Percentiles rank a stretch among this genome's conserved stretches.
Evolutionary conservation across 2,329 filamentous ascomycete genomes (phyloP).

Genomic region (Colletotrichum sidae): DNA sequence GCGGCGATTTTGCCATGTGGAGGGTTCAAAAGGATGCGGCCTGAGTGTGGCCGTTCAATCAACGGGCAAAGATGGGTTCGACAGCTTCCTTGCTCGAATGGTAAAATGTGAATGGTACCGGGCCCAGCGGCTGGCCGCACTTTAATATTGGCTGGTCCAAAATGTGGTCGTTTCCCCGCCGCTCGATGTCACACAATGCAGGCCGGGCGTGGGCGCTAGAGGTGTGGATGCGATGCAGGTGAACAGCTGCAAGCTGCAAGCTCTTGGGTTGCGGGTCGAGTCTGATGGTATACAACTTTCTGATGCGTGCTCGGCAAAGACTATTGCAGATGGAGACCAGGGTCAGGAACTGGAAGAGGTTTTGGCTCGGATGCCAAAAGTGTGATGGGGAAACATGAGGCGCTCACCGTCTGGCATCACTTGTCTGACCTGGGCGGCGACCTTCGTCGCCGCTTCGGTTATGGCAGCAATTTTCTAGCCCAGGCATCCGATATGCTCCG

Average conservation of each 20-base stretch:
- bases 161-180: slow-evolving; percentile 51
- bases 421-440: not conserved
- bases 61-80: slow-evolving; percentile 40
- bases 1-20: slow-evolving; percentile 46
- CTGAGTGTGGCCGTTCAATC: slow-evolving; percentile 36
- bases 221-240: slow-evolving; percentile 39
- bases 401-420: not conserved
- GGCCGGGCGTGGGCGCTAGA: slow-evolving; percentile 43
- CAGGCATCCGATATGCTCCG: slow-evolving; percentile 9
- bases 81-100: slow-evolving; percentile 32
- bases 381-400: slow-evolving; percentile 26
- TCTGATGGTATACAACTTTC: not conserved
- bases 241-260: slow-evolving; percentile 34
- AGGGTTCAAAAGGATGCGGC: slow-evolving; percentile 37
- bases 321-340: slow-evolving; percentile 26
- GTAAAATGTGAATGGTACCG: slow-evolving; percentile 42
- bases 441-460: not conserved
- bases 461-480: not conserved
- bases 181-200: slow-evolving; percentile 49
- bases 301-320: slow-evolving; percentile 29
- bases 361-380: slow-evolving; percentile 29
- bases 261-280: slow-evolving; percentile 22
- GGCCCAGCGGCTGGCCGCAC: slow-evolving; percentile 58
- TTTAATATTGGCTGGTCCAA: slow-evolving; percentile 65
- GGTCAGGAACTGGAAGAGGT: slow-evolving; percentile 40